phyloP scores from a whole-genome alignment of 192 early-diverging fungal species.

The Entophlyctis helioformis region DNA sequence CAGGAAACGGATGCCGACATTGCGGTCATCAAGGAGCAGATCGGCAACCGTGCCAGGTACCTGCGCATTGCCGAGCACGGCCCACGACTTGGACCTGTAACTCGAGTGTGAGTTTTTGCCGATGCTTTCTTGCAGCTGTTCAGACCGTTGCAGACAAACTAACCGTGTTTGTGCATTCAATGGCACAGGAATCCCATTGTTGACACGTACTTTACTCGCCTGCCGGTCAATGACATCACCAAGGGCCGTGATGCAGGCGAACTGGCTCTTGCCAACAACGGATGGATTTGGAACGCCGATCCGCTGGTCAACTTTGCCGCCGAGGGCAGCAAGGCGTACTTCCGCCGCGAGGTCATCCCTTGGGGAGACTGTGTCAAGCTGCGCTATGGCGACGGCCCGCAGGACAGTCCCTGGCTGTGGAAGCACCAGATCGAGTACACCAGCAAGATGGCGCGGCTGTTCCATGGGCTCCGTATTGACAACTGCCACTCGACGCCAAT shows the following conservation, averaged over 20 bases:
- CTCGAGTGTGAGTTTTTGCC: slow-evolving; percentile 36
- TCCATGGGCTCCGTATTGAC: slow-evolving; percentile 96
- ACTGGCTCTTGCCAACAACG: slow-evolving; percentile 83
- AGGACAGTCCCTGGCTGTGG: slow-evolving; percentile 95
- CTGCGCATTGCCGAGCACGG: slow-evolving; percentile 79
- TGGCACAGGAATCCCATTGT: slow-evolving; percentile 64
- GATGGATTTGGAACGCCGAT: slow-evolving; percentile 76
- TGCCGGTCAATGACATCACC: slow-evolving; percentile 46
- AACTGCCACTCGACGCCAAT: slow-evolving; percentile 99
- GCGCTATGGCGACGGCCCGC: slow-evolving; percentile 67
- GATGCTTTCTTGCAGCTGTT: slow-evolving; percentile 2
- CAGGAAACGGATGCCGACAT: slow-evolving; percentile 74
- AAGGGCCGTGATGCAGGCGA: slow-evolving; percentile 50
- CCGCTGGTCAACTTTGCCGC: slow-evolving; percentile 92
- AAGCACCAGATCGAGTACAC: slow-evolving; percentile 85
- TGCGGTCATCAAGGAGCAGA: slow-evolving; percentile 52
- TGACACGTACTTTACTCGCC: slow-evolving; percentile 90
- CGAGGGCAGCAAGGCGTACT: slow-evolving; percentile 72
- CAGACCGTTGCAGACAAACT: too few relatives aligned
- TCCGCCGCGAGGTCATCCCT: slow-evolving; percentile 89
- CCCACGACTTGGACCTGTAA: slow-evolving; percentile 67
- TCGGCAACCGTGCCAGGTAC: slow-evolving; percentile 69
- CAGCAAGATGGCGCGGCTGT: slow-evolving; percentile 68
- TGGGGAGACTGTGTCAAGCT: slow-evolving; percentile 99
- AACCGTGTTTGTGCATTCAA: not conserved